Evolutionary conservation across 176 grass and related monocot species (phyloP), one percentile per base, ranked within the genome.

Genomic region (Cenchrus fungigraminus): DNA sequence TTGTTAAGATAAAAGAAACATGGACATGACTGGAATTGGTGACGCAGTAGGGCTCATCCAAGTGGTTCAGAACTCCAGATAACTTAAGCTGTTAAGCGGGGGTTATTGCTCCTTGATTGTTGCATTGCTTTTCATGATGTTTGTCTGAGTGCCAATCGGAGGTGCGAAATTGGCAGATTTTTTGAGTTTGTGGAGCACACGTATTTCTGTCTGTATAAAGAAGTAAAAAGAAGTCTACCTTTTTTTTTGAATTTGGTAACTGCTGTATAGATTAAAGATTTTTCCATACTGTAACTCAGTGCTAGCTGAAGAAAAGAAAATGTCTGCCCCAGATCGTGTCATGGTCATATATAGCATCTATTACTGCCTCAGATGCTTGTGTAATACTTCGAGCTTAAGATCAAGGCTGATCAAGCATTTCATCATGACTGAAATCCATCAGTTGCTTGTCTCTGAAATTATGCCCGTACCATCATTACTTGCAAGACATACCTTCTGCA

Each of bases 241-340:
- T 34, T 54, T 19, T 46, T 15, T 69, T 69, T 67, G 50, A 66
- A 37, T 80, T 69, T 56, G 80, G 56, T 80, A 57, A 60, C 69
- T 40, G 32, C 25, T 91, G 85, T 91, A 80, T 71, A 87, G 69
- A 80, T 80, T 49, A 42, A 87, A 84, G 81, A 69, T 79, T 75
- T 68, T 68, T 63, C 70, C 34, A 85, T 54, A 74, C 22, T 83
- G 67, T 82, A 86, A 80, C 57, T 20, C 68, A 56, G 54, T 74
- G 32, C 76, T 19, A 62, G 14, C 64, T 62, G 44, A 37, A 70
- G 54, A 85, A 61, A 80, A 68, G 53, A 73, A 9, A 83, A 53
- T 8, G 13, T 37, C 78, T 46, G 12, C 32, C 14, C 20, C 75
- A 73, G 29, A 12, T 83, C 49, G 31, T 53, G 5, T 54, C 31